These are phyloP conservation scores for Botrytis squamosa DNA, from an alignment of 2,329 filamentous ascomycete genomes.

Conservation along the genomic window DNA sequence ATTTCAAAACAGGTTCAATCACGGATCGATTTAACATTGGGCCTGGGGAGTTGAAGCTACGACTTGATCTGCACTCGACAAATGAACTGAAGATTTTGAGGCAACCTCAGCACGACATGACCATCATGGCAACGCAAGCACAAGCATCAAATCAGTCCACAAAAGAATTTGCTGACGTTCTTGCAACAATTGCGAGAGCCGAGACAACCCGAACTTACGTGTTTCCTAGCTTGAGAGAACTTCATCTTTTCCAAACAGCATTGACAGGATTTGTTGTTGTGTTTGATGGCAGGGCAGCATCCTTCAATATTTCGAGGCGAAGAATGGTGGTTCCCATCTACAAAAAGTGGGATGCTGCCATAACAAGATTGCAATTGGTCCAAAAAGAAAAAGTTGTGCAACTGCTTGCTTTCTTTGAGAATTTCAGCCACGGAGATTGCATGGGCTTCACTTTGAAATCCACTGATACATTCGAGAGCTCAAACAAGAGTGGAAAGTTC, in stretches of 20 bases:
- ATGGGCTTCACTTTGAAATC: slow-evolving; percentile 87
- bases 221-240: slow-evolving; percentile 63
- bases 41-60: slow-evolving; percentile 69
- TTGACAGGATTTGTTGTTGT: slow-evolving; percentile 78
- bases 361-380: slow-evolving; percentile 77
- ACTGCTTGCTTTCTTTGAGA: slow-evolving; percentile 82
- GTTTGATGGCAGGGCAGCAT: slow-evolving; percentile 69
- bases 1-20: slow-evolving; percentile 73
- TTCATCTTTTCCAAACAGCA: slow-evolving; percentile 77
- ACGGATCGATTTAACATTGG: slow-evolving; percentile 82
- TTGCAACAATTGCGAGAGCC: slow-evolving; percentile 50
- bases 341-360: slow-evolving; percentile 89
- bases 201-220: slow-evolving; percentile 68
- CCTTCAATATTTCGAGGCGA: slow-evolving; percentile 78
- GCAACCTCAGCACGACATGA: slow-evolving; percentile 73
- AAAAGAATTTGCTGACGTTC: slow-evolving; percentile 57
- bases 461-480: slow-evolving; percentile 77
- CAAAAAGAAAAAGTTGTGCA: slow-evolving; percentile 73
- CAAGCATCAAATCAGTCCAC: slow-evolving; percentile 61
- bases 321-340: slow-evolving; percentile 90
- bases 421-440: slow-evolving; percentile 81
- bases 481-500: slow-evolving; percentile 62
- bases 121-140: slow-evolving; percentile 70
- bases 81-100: slow-evolving; percentile 67
- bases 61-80: slow-evolving; percentile 58